Conservation (phyloP, 129 eudicot species). For the Heracleum sosnowskyi region DNA sequence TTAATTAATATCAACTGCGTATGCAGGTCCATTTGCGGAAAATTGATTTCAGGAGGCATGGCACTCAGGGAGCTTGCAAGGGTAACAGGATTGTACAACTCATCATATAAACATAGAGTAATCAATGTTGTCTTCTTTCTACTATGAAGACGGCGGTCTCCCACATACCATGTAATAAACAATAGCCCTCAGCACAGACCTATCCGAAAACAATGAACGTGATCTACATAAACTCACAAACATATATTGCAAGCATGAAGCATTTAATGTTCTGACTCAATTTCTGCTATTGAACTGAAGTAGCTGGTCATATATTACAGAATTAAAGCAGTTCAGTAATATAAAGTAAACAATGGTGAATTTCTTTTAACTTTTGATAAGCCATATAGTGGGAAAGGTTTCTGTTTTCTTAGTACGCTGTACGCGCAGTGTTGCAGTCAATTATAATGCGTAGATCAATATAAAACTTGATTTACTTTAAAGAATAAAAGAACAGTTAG, state of each 20-base stretch:
- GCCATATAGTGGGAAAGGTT: not conserved
- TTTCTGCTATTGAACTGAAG: not conserved
- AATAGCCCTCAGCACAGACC: not conserved
- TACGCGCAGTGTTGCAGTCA: not conserved
- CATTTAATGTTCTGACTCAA: not conserved
- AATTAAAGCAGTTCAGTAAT: not conserved
- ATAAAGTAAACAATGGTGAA: not conserved
- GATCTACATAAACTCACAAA: not conserved
- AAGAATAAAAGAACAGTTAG: not conserved
- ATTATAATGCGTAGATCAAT: not conserved
- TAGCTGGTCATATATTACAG: not conserved
- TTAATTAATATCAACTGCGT: not conserved
- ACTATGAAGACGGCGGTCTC: not conserved
- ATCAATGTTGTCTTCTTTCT: not conserved
- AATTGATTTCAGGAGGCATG: not conserved
- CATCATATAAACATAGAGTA: not conserved
- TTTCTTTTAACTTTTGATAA: not conserved
- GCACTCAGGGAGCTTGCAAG: not conserved
- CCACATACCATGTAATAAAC: not conserved
- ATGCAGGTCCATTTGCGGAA: not conserved
- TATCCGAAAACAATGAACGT: not conserved
- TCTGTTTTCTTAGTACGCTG: not conserved
- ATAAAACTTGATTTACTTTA: not conserved
- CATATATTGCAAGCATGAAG: not conserved
- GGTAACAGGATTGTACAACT: not conserved